A percentile compares a stretch with the other conserved stretches of the same genome.
phyloP scores from a whole-genome alignment of 2,329 filamentous ascomycete species.

The Fonsecaea erecta region DNA sequence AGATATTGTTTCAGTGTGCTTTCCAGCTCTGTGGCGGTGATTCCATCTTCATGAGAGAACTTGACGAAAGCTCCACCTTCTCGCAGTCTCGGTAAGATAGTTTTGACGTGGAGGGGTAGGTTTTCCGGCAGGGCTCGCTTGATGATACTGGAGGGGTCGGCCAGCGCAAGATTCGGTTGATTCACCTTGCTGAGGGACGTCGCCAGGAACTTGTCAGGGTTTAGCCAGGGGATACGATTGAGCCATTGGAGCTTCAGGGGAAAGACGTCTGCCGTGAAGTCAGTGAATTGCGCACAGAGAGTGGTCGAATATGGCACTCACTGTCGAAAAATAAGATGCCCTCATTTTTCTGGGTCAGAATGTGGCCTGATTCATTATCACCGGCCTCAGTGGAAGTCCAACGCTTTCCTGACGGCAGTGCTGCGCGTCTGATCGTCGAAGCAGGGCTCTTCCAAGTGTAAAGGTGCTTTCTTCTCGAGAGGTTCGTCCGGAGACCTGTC shows the following conservation, averaged over 20 bases:
- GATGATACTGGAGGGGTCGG: constrained; percentile 61
- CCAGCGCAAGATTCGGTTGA: constrained; percentile 56
- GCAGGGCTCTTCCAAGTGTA: constrained; percentile 26
- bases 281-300: constrained; percentile 17
- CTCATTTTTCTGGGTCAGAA: constrained; percentile 74
- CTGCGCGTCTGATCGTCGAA: constrained; percentile 15
- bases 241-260: constrained; percentile 74
- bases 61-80: constrained; percentile 95
- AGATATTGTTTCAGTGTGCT: constrained; percentile 67
- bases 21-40: constrained; percentile 62
- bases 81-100: constrained; percentile 81
- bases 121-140: constrained; percentile 66
- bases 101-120: constrained; percentile 71
- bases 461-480: constrained; percentile 25
- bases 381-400: constrained; percentile 37
- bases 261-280: constrained; percentile 69
- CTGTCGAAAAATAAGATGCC: constrained; percentile 89
- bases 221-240: constrained; percentile 57
- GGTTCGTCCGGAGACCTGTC: not conserved
- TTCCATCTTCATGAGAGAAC: constrained; percentile 63
- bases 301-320: constrained; percentile 47
- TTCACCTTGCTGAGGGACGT: constrained; percentile 58
- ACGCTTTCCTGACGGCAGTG: constrained; percentile 20
- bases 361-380: constrained; percentile 67
- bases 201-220: constrained; percentile 52